Conservation (phyloP, 768 basidiomycete species). For the Hydnomerulius pinastri region DNA sequence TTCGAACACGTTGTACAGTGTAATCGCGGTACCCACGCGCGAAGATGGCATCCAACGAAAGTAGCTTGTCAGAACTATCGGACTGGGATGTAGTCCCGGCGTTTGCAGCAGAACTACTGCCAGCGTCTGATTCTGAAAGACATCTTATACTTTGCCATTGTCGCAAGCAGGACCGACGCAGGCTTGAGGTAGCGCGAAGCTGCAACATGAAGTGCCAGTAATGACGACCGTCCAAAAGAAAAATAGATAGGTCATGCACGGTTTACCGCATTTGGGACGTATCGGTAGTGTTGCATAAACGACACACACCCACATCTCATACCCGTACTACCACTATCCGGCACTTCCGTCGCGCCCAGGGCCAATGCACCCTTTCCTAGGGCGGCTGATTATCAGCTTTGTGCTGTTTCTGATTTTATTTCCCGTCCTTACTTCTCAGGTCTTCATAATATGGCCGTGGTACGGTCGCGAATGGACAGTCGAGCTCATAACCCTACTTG, state of each 20-base stretch:
- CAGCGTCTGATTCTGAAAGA: constrained; percentile 9
- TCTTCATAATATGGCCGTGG: constrained; percentile 93
- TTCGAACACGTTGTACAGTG: too few species aligned
- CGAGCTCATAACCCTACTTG: constrained; percentile 71
- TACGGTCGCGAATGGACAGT: constrained; percentile 75
- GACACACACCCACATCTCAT: constrained; percentile 2
- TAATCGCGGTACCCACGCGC: constrained; percentile 1
- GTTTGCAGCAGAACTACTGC: neutral
- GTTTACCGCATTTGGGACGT: constrained; percentile 6
- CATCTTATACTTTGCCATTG: constrained; percentile 10
- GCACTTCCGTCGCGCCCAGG: neutral
- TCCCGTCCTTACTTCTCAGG: constrained; percentile 86
- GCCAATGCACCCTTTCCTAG: constrained; percentile 49
- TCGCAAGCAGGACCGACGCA: neutral
- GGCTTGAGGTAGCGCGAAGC: constrained; percentile 3
- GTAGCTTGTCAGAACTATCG: neutral
- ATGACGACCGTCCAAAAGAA: neutral
- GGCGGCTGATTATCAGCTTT: constrained; percentile 64
- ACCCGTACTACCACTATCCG: constrained; percentile 3
- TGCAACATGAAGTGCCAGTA: constrained; percentile 19
- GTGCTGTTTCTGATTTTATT: constrained; percentile 79
- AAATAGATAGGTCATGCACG: neutral
- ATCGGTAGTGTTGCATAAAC: neutral
- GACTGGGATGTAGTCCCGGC: neutral
- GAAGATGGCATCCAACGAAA: neutral